A percentile compares a stretch with the other conserved stretches of the same genome.
Conservation (phyloP, 179 eudicot species). For the Actinidia arguta region DNA sequence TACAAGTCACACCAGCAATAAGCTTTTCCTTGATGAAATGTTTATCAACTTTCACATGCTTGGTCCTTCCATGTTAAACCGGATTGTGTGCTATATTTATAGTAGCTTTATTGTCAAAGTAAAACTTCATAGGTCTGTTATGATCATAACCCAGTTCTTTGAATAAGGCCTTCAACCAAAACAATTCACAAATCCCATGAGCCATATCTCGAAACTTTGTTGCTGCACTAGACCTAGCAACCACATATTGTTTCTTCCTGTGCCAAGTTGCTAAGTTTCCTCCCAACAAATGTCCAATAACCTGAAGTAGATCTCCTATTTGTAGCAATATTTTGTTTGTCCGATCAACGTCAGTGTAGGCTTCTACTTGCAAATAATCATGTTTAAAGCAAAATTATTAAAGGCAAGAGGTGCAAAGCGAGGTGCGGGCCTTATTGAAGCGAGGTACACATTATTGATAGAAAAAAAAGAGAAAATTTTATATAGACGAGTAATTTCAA, state of each 20-base stretch:
- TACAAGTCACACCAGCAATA: background rate
- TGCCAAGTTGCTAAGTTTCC: background rate
- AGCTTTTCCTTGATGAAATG: background rate
- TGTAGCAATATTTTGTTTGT: background rate
- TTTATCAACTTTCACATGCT: background rate
- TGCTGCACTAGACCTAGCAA: background rate
- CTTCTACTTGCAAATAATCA: background rate
- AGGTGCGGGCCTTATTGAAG: too few species aligned
- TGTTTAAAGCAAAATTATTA: background rate
- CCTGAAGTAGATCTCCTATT: background rate
- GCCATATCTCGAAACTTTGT: background rate
- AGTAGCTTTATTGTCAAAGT: background rate
- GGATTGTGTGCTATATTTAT: background rate
- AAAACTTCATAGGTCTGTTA: background rate
- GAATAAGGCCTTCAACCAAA: background rate
- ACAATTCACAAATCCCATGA: background rate
- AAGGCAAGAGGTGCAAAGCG: too few species aligned
- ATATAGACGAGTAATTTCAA: too few species aligned
- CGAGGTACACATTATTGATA: too few species aligned
- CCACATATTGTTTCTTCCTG: background rate
- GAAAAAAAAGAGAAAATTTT: too few species aligned
- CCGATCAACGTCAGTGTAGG: background rate
- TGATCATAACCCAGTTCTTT: background rate
- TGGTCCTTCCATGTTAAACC: background rate
- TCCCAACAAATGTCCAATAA: background rate